A percentile compares a stretch with the other conserved stretches of the same genome.
phyloP scores from a whole-genome alignment of 805 yeast genomes.

The Kurtzmaniella fragi region DNA sequence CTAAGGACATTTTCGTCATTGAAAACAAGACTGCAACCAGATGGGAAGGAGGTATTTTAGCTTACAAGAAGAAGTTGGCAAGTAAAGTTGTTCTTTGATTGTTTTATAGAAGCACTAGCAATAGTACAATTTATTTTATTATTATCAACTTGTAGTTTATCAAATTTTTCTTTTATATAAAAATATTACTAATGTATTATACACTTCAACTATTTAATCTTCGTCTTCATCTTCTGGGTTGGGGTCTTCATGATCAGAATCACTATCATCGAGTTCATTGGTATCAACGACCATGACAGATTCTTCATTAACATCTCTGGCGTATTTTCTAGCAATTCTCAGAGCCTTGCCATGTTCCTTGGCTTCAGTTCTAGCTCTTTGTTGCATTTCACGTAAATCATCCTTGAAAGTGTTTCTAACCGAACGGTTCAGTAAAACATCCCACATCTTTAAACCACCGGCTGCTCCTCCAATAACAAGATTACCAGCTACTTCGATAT shows the following conservation, averaged over 20 bases:
- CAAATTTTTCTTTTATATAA: too few species aligned
- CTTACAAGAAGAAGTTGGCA: conserved; percentile 93
- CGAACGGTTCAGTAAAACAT: conserved; percentile 73
- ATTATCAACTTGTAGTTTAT: too few species aligned
- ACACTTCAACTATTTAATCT: conserved; percentile 2
- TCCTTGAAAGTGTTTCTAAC: conserved; percentile 66
- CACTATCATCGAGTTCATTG: conserved; percentile 54
- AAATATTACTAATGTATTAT: too few species aligned
- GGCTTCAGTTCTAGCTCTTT: conserved; percentile 55
- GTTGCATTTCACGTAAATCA: conserved; percentile 52
- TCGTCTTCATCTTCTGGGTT: conserved; percentile 20
- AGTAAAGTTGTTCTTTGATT: conserved; percentile 68
- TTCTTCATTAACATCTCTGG: conserved; percentile 42
- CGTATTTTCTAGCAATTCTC: conserved; percentile 72
- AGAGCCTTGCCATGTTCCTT: conserved; percentile 53
- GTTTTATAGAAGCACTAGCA: background rate
- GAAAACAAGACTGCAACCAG: conserved; percentile 92
- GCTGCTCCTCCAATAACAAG: conserved; percentile 83
- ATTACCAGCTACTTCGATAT: conserved; percentile 79
- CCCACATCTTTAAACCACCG: conserved; percentile 89
- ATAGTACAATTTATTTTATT: background rate
- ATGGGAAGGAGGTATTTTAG: conserved; percentile 91
- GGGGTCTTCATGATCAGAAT: conserved; percentile 48
- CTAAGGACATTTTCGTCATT: conserved; percentile 94
- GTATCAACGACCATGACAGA: conserved; percentile 59